These are phyloP conservation scores for Geranomyces michiganensis DNA, from an alignment of 192 early-diverging fungal species.

Conservation along the genomic window DNA sequence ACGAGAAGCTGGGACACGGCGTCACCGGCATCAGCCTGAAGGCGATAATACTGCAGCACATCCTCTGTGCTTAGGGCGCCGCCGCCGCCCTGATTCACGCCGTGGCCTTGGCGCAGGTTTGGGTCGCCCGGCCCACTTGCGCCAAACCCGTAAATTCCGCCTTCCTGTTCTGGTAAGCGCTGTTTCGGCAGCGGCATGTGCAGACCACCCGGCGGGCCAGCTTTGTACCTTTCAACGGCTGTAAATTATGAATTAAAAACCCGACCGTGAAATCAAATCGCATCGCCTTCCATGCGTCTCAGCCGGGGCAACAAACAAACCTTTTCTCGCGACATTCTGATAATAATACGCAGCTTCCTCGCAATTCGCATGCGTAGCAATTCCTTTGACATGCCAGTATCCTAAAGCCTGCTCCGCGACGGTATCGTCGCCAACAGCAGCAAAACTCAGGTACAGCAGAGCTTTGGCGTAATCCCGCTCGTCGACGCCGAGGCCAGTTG, in stretches of 20 bases:
- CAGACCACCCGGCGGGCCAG: constrained; percentile 81
- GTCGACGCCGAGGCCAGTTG: constrained; percentile 83
- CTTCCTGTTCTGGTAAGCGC: constrained; percentile 74
- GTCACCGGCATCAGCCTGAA: constrained; percentile 68
- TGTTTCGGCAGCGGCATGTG: constrained; percentile 65
- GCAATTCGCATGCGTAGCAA: constrained; percentile 80
- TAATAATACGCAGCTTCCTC: constrained; percentile 79
- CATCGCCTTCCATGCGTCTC: not conserved
- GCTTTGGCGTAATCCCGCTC: constrained; percentile 72
- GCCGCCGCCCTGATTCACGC: constrained; percentile 11
- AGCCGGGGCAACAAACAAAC: constrained; percentile 42
- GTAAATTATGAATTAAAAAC: no score
- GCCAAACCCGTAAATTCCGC: constrained; percentile 85
- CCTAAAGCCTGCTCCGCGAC: constrained; percentile 82
- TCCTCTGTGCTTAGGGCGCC: constrained; percentile 58
- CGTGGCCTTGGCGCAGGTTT: constrained; percentile 37
- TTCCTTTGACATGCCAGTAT: constrained; percentile 79
- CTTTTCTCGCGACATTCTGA: constrained; percentile 74
- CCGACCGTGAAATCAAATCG: not conserved
- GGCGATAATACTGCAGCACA: constrained; percentile 73
- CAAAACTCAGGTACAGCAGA: constrained; percentile 78
- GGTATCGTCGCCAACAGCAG: constrained; percentile 72
- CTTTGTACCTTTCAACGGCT: constrained; percentile 68
- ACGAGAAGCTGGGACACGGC: constrained; percentile 64
- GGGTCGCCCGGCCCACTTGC: constrained; percentile 63